A percentile compares a stretch with the other conserved stretches of the same genome.
phyloP scores from a whole-genome alignment of 805 yeast species.

The Suhomyces sp. region DNA sequence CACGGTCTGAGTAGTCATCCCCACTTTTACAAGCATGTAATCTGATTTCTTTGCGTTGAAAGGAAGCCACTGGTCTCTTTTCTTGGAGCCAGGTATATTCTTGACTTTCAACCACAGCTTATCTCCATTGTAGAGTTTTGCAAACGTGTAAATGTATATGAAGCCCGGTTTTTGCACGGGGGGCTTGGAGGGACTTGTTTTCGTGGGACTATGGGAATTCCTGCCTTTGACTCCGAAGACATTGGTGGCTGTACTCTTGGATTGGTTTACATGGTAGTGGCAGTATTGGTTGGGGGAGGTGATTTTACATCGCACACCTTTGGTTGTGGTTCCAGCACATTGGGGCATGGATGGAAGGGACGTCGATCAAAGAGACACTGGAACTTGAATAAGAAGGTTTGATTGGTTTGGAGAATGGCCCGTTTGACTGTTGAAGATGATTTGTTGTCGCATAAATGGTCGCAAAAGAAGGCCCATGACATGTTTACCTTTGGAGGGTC shows the following conservation, averaged over 20 bases:
- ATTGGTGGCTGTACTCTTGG: no score
- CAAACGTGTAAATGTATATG: constrained; percentile 52
- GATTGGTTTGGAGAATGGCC: no score
- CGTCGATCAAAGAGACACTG: no score
- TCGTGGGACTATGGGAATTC: constrained; percentile 1
- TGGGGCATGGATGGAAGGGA: constrained; percentile 18
- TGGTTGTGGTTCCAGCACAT: constrained; percentile 43
- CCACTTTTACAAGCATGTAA: constrained; percentile 50
- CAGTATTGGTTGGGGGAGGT: constrained; percentile 28
- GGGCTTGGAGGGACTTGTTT: not conserved
- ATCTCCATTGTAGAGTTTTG: constrained; percentile 33
- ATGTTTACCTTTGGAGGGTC: no score
- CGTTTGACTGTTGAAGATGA: no score
- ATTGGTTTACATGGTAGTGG: constrained; percentile 27
- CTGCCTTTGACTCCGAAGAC: not conserved
- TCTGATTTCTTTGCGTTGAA: constrained; percentile 38
- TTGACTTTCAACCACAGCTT: constrained; percentile 40
- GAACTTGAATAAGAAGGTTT: no score
- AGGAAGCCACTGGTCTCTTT: constrained; percentile 25
- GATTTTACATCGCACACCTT: constrained; percentile 42
- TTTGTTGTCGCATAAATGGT: no score
- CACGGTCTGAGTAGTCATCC: constrained; percentile 52
- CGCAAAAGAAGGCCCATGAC: no score
- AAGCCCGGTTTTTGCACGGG: constrained; percentile 30
- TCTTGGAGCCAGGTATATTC: constrained; percentile 24